Percentiles rank a stretch among this genome's conserved stretches.
Evolutionary conservation across 352 stramenopile genomes (phyloP).

Genomic region (Stramenopiles sp.): DNA sequence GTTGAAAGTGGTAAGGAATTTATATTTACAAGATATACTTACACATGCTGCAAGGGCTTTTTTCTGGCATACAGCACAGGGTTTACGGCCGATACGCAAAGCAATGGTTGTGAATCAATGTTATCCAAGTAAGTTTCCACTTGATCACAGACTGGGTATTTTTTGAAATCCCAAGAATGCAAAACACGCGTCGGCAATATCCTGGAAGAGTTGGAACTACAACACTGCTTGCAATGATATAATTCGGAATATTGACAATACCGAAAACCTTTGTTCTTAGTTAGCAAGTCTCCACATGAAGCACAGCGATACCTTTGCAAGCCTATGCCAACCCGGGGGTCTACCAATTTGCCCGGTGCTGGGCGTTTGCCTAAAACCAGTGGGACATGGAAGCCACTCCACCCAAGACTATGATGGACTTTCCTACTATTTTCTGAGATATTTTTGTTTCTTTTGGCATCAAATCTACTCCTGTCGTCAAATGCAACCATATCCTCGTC

Average conservation of each 20-base stretch:
- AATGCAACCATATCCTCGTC: not conserved
- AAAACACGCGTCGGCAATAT: not conserved
- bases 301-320: conserved; percentile 7
- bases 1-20: too few relatives aligned
- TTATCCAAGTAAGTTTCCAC: not conserved
- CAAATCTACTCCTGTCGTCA: not conserved
- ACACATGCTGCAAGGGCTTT: not conserved
- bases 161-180: conserved; percentile 12
- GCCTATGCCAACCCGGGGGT: not conserved
- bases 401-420: not conserved
- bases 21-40: too few relatives aligned
- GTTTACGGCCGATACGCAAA: conserved; percentile 3
- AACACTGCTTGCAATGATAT: conserved; percentile 7
- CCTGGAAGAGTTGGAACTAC: not conserved
- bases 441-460: not conserved
- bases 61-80: not conserved
- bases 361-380: not conserved
- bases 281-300: not conserved
- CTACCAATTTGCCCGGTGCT: not conserved
- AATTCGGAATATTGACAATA: conserved; percentile 13
- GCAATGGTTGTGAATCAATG: not conserved
- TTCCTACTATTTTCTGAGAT: not conserved
- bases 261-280: not conserved
- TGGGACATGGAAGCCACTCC: conserved; percentile 5
- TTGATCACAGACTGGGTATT: not conserved